Percentiles rank a stretch among this genome's conserved stretches.
Evolutionary conservation across 371 early-diverging fungal species (phyloP).

Genomic region (Lichtheimia hyalospora): DNA sequence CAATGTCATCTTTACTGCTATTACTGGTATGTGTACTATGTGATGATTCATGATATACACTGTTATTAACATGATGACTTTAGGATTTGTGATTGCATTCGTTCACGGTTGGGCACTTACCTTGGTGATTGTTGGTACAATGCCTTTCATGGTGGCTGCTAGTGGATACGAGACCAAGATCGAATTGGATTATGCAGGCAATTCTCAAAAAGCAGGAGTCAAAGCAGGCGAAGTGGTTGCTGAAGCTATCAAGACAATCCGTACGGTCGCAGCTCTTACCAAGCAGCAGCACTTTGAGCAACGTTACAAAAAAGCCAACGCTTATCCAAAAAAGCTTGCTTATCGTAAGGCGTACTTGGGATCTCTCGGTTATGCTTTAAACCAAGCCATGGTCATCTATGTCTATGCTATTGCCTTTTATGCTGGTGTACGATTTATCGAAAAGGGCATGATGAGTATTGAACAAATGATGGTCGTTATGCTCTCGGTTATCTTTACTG

Average conservation of each 20-base stretch:
- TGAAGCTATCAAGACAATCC: slow-evolving; percentile 85
- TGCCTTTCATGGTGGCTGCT: slow-evolving; percentile 52
- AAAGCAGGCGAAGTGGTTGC: slow-evolving; percentile 71
- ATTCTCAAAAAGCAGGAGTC: slow-evolving; percentile 65
- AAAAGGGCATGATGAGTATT: slow-evolving; percentile 30
- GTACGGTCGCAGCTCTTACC: slow-evolving; percentile 85
- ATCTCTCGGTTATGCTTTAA: slow-evolving; percentile 64
- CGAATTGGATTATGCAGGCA: slow-evolving; percentile 52
- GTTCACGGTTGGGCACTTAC: slow-evolving; percentile 56
- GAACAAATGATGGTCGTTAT: slow-evolving; percentile 60
- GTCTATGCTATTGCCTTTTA: slow-evolving; percentile 64
- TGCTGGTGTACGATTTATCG: slow-evolving; percentile 51
- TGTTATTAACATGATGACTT: background rate
- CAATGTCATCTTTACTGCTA: slow-evolving; percentile 40
- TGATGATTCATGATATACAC: background rate
- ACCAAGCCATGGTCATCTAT: slow-evolving; percentile 65
- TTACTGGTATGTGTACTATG: slow-evolving; percentile 32
- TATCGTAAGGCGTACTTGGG: slow-evolving; percentile 56
- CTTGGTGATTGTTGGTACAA: slow-evolving; percentile 53
- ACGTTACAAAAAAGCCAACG: slow-evolving; percentile 58
- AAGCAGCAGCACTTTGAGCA: slow-evolving; percentile 70
- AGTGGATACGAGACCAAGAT: slow-evolving; percentile 37
- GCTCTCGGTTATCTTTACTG: slow-evolving; percentile 70
- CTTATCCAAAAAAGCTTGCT: slow-evolving; percentile 66
- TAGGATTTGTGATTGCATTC: slow-evolving; percentile 52